Evolutionary conservation across 2,329 filamentous ascomycete genomes (phyloP), one percentile per base, ranked within the genome.

Genomic region (Cladobotryum mycophilum): DNA sequence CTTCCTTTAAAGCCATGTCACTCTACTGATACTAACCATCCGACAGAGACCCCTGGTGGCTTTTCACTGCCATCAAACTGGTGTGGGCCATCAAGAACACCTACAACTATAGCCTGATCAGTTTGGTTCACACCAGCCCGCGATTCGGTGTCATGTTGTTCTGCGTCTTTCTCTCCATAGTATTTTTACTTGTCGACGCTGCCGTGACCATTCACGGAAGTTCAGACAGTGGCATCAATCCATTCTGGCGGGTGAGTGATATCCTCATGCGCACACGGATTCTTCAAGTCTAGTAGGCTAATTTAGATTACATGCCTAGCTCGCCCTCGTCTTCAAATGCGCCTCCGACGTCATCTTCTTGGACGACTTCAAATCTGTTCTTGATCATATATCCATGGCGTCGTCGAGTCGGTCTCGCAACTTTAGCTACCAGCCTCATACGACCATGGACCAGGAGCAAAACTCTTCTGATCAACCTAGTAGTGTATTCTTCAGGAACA

Each of bases 291-390:
- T 15, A 4, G 17, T 12, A 17, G 41, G 12, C 41, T 33, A 18
- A 18, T 20, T 35, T 22, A 25, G 8, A 40, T 18, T 13, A 43
- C 38, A 17, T n/a, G 5, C 30, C 13, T 20, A 56, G 55, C 48
- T 56, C 18, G 55, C 55, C 12, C 51, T 56, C 35, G 55, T 56
- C 22, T 56, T 56, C 48, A 56, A 56, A 41, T 56, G 54, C 22
- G 54, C 54, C 35, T 51, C 54, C 42, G 54, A 56, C 30, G 52
- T 47, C 43, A 54, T 56, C 33, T 56, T 56, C 48, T 51, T 56
- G 45, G 54, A 56, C 47, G 54, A 56, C 49, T 56, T 56, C 51
- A 56, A 56, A 41, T 48, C 42, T 34, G 54, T 56, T 5, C 51
- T 56, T 36, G 54, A 56, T 41, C 45, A 45, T 20, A 53, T 56